Evolutionary conservation across 306 rosid genomes (phyloP).

Genomic region (Acmispon strigosus): DNA sequence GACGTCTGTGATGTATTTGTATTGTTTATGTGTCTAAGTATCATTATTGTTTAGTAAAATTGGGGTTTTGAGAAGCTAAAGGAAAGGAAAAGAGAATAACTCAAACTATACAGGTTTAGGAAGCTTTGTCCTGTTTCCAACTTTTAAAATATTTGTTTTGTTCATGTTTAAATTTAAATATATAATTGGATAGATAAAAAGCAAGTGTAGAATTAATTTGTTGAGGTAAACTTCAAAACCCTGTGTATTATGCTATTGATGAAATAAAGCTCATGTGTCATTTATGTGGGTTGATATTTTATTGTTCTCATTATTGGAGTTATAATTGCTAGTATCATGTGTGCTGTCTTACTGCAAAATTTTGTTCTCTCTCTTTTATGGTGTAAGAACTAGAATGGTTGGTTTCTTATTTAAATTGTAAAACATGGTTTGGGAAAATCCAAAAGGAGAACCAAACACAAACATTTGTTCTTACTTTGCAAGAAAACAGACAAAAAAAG

Average conservation of each 20-base stretch:
- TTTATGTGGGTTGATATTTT: neutral
- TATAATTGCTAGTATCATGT: neutral
- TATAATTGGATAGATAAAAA: neutral
- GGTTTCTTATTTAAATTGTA: neutral
- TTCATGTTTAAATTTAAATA: neutral
- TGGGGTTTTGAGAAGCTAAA: neutral
- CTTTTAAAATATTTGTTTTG: neutral
- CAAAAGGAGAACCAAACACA: neutral
- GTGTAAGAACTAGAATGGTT: neutral
- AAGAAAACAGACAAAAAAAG: no score
- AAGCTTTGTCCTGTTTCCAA: constrained; percentile 8
- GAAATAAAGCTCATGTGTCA: constrained; percentile 17
- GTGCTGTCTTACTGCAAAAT: neutral
- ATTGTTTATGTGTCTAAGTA: no score
- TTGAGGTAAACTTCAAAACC: neutral
- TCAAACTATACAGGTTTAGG: constrained; percentile 2
- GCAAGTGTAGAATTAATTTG: constrained; percentile 12
- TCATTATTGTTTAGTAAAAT: no score
- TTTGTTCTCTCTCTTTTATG: neutral
- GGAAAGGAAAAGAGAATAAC: neutral
- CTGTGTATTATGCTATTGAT: constrained; percentile 15
- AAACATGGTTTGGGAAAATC: neutral
- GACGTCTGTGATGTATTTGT: no score
- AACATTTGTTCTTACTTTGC: no score
- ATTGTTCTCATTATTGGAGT: neutral